A percentile compares a stretch with the other conserved stretches of the same genome.
phyloP scores from a whole-genome alignment of 2,329 filamentous ascomycete genomes.

The Paecilomyces sp. region DNA sequence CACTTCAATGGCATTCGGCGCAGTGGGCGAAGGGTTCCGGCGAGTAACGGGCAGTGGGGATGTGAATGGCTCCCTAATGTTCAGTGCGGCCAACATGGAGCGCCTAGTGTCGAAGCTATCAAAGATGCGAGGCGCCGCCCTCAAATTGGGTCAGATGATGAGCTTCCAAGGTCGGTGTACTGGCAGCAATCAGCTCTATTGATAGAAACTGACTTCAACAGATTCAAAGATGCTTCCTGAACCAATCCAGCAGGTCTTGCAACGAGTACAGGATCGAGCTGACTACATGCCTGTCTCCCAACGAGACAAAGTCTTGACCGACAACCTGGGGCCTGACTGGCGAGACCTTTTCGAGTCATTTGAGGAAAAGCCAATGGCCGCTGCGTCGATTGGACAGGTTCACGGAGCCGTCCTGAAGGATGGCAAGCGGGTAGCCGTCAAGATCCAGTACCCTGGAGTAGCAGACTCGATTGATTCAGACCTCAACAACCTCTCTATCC shows the following conservation, averaged over 20 bases:
- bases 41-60: constrained; percentile 64
- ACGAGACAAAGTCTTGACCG: constrained; percentile 71
- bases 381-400: constrained; percentile 94
- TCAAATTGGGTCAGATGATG: constrained; percentile 97
- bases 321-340: constrained; percentile 79
- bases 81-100: constrained; percentile 88
- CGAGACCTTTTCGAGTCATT: constrained; percentile 75
- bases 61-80: constrained; percentile 65
- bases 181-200: not conserved
- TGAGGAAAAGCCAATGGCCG: constrained; percentile 85
- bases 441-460: constrained; percentile 95
- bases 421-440: constrained; percentile 76
- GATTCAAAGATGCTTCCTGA: constrained; percentile 90
- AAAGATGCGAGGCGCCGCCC: constrained; percentile 91
- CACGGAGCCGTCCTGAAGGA: constrained; percentile 75
- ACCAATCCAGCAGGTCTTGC: constrained; percentile 79
- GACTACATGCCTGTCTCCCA: constrained; percentile 98
- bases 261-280: constrained; percentile 89
- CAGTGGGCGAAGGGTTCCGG: constrained; percentile 76
- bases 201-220: constrained; percentile 14
- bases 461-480: constrained; percentile 95
- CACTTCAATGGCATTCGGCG: constrained; percentile 91
- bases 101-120: constrained; percentile 87
- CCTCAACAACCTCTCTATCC: constrained; percentile 82
- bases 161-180: constrained; percentile 67